A percentile compares a stretch with the other conserved stretches of the same genome.
Conservation (phyloP, 2,329 filamentous ascomycete genomes). For the Clonostachys rosea region DNA sequence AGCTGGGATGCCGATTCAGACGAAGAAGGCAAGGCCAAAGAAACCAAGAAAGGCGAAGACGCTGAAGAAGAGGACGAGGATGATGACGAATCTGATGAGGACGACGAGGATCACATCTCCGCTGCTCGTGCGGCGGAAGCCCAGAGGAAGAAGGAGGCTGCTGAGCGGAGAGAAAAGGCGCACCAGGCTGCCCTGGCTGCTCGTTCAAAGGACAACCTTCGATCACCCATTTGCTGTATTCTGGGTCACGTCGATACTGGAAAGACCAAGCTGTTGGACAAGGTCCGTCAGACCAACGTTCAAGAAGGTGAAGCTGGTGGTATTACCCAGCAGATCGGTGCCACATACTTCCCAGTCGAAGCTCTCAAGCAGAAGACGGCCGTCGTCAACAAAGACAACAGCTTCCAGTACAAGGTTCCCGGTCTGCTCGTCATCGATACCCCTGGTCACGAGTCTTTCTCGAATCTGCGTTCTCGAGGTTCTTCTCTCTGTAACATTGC, state of each 20-base stretch:
- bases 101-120: conserved; percentile 57
- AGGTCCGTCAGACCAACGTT: conserved; percentile 96
- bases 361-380: conserved; percentile 88
- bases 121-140: conserved; percentile 69
- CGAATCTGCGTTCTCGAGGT: conserved; percentile 92
- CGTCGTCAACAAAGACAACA: conserved; percentile 86
- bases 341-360: conserved; percentile 96
- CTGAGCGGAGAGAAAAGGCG: conserved; percentile 81
- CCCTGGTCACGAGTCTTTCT: conserved; percentile 99
- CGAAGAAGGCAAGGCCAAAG: conserved; percentile 53
- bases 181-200: conserved; percentile 90
- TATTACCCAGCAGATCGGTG: conserved; percentile 99
- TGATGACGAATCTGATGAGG: conserved; percentile 14
- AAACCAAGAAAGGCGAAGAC: conserved; percentile 22
- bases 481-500: conserved; percentile 99
- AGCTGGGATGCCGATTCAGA: conserved; percentile 89
- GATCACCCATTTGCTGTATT: conserved; percentile 99
- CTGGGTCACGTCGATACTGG: conserved; percentile 99
- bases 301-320: conserved; percentile 98
- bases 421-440: conserved; percentile 97
- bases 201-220: conserved; percentile 87
- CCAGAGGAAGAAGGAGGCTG: conserved; percentile 81
- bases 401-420: conserved; percentile 95
- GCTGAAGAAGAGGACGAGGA: conserved; percentile 45
- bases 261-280: conserved; percentile 99